These are phyloP conservation scores for Canavalia ensiformis DNA, from an alignment of 306 rosid genomes.

Conservation along the genomic window DNA sequence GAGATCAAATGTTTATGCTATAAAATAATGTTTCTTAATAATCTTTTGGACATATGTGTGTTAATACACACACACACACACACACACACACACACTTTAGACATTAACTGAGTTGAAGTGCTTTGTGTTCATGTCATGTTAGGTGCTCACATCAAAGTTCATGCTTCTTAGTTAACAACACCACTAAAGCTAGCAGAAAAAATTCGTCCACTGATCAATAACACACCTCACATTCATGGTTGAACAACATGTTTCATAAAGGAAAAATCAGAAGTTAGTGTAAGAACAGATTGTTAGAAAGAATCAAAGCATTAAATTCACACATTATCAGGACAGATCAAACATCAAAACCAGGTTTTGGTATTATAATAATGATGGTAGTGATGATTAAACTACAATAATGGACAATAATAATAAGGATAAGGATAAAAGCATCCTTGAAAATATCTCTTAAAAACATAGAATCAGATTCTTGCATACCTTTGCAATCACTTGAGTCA, in stretches of 20 bases:
- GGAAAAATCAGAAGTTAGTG: conserved; percentile 6
- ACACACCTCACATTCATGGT: background rate
- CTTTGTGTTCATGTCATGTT: too few relatives aligned
- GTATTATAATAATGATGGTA: conserved; percentile 10
- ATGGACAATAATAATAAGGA: background rate
- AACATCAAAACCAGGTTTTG: conserved; percentile 15
- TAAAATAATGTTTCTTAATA: too few relatives aligned
- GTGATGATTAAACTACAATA: background rate
- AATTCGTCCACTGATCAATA: conserved; percentile 7
- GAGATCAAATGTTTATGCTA: too few relatives aligned
- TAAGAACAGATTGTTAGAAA: conserved; percentile 15
- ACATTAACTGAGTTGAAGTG: too few relatives aligned
- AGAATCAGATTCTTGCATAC: conserved; percentile 55
- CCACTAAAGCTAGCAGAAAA: conserved; percentile 16
- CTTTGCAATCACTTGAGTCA: conserved; percentile 87
- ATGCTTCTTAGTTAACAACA: background rate
- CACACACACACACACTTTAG: too few relatives aligned
- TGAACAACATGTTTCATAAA: conserved; percentile 10
- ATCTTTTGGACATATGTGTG: too few relatives aligned
- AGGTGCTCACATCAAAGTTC: too few relatives aligned
- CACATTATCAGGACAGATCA: conserved; percentile 16
- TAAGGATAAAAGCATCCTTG: background rate
- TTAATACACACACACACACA: too few relatives aligned
- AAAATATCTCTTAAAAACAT: conserved; percentile 12
- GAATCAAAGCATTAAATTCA: conserved; percentile 32